phyloP scores from a whole-genome alignment of 2,329 filamentous ascomycete genomes.

The Calycina herbarum region DNA sequence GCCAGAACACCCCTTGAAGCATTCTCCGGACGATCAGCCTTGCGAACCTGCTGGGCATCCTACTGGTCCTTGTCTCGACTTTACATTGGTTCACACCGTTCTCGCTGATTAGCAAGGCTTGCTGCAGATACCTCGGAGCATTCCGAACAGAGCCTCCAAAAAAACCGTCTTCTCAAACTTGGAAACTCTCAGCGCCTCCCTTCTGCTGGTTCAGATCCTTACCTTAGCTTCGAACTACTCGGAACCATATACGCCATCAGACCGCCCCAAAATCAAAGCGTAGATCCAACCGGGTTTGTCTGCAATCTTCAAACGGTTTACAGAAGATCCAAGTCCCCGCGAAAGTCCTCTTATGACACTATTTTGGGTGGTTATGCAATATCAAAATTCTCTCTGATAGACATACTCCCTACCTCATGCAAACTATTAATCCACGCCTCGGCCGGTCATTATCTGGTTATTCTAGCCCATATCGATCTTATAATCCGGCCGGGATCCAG shows the following conservation, averaged over 20 bases:
- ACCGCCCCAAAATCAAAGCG: slow-evolving; percentile 21
- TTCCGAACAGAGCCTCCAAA: slow-evolving; percentile 27
- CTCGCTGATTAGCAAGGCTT: slow-evolving; percentile 17
- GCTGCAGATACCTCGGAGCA: slow-evolving; percentile 24
- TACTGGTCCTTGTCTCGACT: slow-evolving; percentile 20
- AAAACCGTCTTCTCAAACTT: slow-evolving; percentile 20
- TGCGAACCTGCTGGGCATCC: slow-evolving; percentile 21
- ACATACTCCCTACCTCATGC: slow-evolving; percentile 15
- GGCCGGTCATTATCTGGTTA: slow-evolving; percentile 13
- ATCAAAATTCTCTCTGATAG: slow-evolving; percentile 18
- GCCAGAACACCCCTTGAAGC: slow-evolving; percentile 8
- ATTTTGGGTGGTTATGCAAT: slow-evolving; percentile 17
- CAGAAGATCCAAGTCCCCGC: slow-evolving; percentile 24
- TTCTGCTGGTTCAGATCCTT: slow-evolving; percentile 16
- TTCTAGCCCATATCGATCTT: slow-evolving; percentile 6
- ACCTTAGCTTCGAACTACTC: slow-evolving; percentile 15
- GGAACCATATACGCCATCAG: slow-evolving; percentile 21
- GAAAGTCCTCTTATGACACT: slow-evolving; percentile 17
- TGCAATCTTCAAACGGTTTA: slow-evolving; percentile 18
- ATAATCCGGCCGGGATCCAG: slow-evolving; percentile 14
- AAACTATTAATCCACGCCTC: slow-evolving; percentile 14
- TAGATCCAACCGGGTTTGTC: slow-evolving; percentile 22
- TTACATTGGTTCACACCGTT: slow-evolving; percentile 17
- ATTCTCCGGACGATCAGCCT: slow-evolving; percentile 19
- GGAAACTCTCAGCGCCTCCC: slow-evolving; percentile 21